phyloP scores from a whole-genome alignment of 306 rosid genomes.

The Rosa persica region DNA sequence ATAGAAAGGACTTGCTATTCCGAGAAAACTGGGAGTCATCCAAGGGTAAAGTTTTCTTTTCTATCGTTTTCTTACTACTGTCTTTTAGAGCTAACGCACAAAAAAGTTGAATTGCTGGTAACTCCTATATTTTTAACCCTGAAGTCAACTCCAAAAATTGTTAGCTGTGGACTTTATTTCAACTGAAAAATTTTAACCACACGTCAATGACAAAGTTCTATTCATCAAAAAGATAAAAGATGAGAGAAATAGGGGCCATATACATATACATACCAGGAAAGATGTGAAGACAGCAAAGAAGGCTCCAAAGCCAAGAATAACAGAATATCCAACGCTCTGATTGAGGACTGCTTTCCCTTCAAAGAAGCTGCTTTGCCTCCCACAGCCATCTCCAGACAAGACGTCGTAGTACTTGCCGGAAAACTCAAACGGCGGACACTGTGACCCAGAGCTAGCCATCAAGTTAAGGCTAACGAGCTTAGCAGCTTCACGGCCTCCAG shows the following conservation, averaged over 20 bases:
- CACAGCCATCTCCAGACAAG: constrained; percentile 53
- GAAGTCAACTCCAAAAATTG: background rate
- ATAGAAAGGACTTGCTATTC: background rate
- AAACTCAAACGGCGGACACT: constrained; percentile 78
- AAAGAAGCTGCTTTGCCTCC: constrained; percentile 85
- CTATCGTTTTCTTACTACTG: background rate
- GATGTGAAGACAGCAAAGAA: constrained; percentile 92
- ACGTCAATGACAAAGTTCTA: background rate
- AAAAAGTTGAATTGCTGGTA: background rate
- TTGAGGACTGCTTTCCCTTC: constrained; percentile 72
- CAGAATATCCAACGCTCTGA: constrained; percentile 81
- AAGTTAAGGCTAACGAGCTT: background rate
- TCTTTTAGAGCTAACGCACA: background rate
- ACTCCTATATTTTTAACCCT: background rate
- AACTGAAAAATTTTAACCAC: background rate
- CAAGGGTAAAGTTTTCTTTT: background rate
- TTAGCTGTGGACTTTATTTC: background rate
- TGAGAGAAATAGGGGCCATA: background rate
- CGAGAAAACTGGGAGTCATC: background rate
- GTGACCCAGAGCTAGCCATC: constrained; percentile 42
- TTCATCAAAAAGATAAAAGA: background rate
- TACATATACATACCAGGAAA: constrained; percentile 50
- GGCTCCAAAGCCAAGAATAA: constrained; percentile 92
- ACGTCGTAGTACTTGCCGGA: constrained; percentile 62
- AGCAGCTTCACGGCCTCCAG: background rate